Evolutionary conservation across 2,329 filamentous ascomycete genomes (phyloP).

Genomic region (Pseudovirgaria hyperparasitica): DNA sequence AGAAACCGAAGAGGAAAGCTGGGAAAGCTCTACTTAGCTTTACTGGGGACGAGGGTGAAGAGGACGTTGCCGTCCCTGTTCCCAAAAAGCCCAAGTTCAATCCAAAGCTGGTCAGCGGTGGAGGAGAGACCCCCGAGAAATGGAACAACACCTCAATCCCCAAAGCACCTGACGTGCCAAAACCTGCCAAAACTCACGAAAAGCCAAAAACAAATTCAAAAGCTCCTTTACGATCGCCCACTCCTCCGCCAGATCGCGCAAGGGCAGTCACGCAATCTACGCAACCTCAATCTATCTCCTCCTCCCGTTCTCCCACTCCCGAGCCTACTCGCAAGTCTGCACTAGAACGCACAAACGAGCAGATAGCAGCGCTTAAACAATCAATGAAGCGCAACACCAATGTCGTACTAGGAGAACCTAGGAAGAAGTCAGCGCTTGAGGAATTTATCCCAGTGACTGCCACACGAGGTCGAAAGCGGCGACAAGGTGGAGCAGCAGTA

Average conservation of each 20-base stretch:
- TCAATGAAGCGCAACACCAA: constrained; percentile 57
- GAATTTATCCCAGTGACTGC: constrained; percentile 62
- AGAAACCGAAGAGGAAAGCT: constrained; percentile 53
- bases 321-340: constrained; percentile 25
- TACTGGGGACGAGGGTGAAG: constrained; percentile 49
- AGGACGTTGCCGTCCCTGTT: constrained; percentile 42
- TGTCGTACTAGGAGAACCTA: constrained; percentile 17
- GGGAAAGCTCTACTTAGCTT: constrained; percentile 72
- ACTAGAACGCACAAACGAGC: constrained; percentile 61
- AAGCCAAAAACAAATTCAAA: constrained; percentile 14
- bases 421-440: constrained; percentile 52
- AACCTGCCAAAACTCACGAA: constrained; percentile 13
- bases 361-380: constrained; percentile 68
- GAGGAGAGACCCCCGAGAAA: constrained; percentile 28
- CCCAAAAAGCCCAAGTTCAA: constrained; percentile 71
- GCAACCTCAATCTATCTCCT: constrained; percentile 11
- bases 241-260: constrained; percentile 10
- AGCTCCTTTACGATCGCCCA: constrained; percentile 7
- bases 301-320: constrained; percentile 25
- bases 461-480: constrained; percentile 56
- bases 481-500: constrained; percentile 43
- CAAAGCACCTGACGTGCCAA: constrained; percentile 16
- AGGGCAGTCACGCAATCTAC: constrained; percentile 4
- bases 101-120: constrained; percentile 51
- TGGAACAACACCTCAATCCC: constrained; percentile 13